phyloP scores from a whole-genome alignment of 495 filamentous ascomycete genomes.

The Hypoxylon lienhwacheense region DNA sequence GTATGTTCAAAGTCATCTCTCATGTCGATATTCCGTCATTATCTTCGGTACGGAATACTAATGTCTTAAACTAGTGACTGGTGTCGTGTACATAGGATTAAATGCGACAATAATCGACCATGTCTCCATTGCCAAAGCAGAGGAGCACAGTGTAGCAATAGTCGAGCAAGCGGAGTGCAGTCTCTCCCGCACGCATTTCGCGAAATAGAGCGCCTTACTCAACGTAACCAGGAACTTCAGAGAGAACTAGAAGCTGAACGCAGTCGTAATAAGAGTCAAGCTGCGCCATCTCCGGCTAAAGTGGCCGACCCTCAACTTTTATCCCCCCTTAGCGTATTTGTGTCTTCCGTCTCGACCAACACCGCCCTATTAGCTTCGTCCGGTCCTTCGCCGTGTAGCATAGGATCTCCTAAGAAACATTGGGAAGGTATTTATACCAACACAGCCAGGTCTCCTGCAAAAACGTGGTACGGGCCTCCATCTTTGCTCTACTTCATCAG shows the following conservation, averaged over 20 bases:
- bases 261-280: slow-evolving; percentile 10
- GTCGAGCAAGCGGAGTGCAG: slow-evolving; percentile 32
- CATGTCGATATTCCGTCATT: neutral
- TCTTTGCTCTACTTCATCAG: slow-evolving; percentile 47
- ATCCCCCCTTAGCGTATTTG: neutral
- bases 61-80: slow-evolving; percentile 42
- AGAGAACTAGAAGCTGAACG: slow-evolving; percentile 37
- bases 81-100: slow-evolving; percentile 51
- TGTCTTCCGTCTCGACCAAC: neutral
- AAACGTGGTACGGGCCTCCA: slow-evolving; percentile 44
- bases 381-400: slow-evolving; percentile 2
- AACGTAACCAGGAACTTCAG: slow-evolving; percentile 45
- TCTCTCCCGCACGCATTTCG: slow-evolving; percentile 44
- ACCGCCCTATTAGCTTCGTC: neutral
- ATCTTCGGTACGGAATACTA: no score
- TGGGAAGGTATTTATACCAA: slow-evolving; percentile 38
- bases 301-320: slow-evolving; percentile 2
- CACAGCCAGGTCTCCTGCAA: slow-evolving; percentile 35
- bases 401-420: slow-evolving; percentile 14
- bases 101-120: slow-evolving; percentile 49
- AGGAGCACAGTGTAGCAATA: slow-evolving; percentile 47
- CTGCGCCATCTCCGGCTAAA: slow-evolving; percentile 1
- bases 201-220: slow-evolving; percentile 48
- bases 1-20: slow-evolving; percentile 6
- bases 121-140: slow-evolving; percentile 50